Conservation (phyloP, 257 asterid species). For the Asclepias syriaca region DNA sequence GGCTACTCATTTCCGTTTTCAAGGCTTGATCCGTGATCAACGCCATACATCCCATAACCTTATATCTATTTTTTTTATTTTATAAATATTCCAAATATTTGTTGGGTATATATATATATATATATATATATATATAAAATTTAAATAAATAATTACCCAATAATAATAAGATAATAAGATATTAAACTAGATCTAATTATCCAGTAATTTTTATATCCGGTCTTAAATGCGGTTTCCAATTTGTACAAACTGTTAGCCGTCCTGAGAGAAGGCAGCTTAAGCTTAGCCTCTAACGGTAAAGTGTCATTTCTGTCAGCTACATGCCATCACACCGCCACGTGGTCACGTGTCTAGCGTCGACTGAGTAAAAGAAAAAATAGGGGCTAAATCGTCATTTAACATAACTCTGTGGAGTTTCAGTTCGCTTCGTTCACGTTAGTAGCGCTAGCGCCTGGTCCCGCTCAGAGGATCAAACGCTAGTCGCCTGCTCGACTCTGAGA, state of each 20-base stretch:
- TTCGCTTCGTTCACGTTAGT: no score
- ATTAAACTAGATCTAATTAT: no score
- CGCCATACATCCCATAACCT: neutral
- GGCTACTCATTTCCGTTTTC: constrained; percentile 2
- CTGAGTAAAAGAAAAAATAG: neutral
- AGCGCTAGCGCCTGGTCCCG: neutral
- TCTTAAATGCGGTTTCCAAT: neutral
- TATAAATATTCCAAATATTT: no score
- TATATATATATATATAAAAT: no score
- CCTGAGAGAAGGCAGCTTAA: neutral
- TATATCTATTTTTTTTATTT: no score
- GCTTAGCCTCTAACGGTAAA: constrained; percentile 4
- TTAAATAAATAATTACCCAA: no score
- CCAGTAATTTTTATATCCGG: no score
- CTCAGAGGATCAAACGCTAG: neutral
- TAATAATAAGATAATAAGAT: no score
- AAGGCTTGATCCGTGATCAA: constrained; percentile 13
- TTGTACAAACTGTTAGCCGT: neutral
- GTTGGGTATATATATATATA: no score
- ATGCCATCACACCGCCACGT: constrained; percentile 31
- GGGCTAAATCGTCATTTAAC: constrained; percentile 11
- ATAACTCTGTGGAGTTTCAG: no score
- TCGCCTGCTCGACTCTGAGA: neutral
- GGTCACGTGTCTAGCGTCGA: constrained; percentile 39
- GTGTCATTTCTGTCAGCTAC: constrained; percentile 5